Percentiles rank a stretch among this genome's conserved stretches.
phyloP scores from a whole-genome alignment of 108 stramenopile genomes.

The Licmophora abbreviata region DNA sequence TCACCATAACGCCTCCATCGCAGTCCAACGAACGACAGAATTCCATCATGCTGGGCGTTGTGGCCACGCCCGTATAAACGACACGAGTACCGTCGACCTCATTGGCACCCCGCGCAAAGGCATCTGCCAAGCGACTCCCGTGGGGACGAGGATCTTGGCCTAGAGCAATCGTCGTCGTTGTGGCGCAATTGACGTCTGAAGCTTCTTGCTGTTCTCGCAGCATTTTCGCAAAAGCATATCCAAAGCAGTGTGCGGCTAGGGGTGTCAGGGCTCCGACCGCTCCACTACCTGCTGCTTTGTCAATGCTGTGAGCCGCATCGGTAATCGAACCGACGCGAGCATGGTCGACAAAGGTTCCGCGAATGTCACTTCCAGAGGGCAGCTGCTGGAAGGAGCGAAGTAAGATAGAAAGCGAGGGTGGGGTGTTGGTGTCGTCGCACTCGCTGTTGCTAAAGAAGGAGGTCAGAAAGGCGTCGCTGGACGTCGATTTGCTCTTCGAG shows the following conservation, averaged over 20 bases:
- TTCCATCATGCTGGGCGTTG: constrained; percentile 65
- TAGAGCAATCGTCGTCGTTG: constrained; percentile 33
- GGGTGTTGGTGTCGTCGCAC: constrained; percentile 49
- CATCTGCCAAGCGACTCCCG: constrained; percentile 56
- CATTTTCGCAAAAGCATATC: constrained; percentile 43
- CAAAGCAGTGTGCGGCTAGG: constrained; percentile 67
- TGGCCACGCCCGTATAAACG: constrained; percentile 60
- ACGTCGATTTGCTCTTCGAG: background rate
- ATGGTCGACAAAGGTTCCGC: constrained; percentile 51
- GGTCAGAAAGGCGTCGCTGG: background rate
- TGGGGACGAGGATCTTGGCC: constrained; percentile 70
- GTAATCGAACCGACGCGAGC: constrained; percentile 35
- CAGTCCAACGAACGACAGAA: constrained; percentile 50
- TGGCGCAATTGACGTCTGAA: constrained; percentile 2
- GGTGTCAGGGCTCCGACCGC: constrained; percentile 46
- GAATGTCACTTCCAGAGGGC: constrained; percentile 57
- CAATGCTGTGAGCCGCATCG: constrained; percentile 31
- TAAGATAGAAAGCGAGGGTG: constrained; percentile 48
- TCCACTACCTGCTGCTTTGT: background rate
- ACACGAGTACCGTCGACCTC: constrained; percentile 30
- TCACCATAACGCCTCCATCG: constrained; percentile 73
- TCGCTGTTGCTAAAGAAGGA: constrained; percentile 15
- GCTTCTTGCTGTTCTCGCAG: constrained; percentile 6
- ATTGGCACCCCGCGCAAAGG: constrained; percentile 61
- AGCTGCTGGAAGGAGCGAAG: constrained; percentile 27